Conservation (phyloP, 306 rosid species). For the Ormosia emarginata region DNA sequence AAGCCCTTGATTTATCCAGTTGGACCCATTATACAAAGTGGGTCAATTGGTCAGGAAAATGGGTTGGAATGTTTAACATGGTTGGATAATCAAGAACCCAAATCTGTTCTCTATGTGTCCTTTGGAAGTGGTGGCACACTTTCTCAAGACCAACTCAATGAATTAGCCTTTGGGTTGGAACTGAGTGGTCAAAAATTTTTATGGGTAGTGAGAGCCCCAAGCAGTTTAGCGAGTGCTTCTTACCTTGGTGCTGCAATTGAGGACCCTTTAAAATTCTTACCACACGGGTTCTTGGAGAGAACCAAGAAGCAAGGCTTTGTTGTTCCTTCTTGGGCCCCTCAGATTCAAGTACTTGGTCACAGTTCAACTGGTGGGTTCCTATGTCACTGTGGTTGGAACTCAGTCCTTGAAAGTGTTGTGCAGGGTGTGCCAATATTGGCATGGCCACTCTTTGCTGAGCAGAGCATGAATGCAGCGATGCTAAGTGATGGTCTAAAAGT, state of each 20-base stretch:
- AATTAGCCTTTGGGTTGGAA: constrained; percentile 35
- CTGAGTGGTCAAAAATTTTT: constrained; percentile 22
- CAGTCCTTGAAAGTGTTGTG: constrained; percentile 25
- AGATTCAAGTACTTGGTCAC: constrained; percentile 24
- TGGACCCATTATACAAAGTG: constrained; percentile 37
- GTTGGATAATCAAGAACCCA: constrained; percentile 27
- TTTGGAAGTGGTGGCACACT: constrained; percentile 42
- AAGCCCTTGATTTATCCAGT: constrained; percentile 18
- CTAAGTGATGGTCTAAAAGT: constrained; percentile 17
- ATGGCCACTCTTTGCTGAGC: constrained; percentile 40
- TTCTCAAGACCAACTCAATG: constrained; percentile 21
- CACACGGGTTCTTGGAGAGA: constrained; percentile 24
- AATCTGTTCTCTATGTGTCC: constrained; percentile 29
- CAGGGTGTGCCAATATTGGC: constrained; percentile 23
- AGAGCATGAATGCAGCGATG: constrained; percentile 19
- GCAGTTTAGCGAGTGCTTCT: neutral
- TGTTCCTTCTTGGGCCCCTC: constrained; percentile 30
- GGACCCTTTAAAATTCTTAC: constrained; percentile 23
- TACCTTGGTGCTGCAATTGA: neutral
- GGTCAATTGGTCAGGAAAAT: neutral
- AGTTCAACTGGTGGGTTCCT: constrained; percentile 28
- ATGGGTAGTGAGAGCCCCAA: constrained; percentile 34
- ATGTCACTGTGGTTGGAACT: constrained; percentile 38
- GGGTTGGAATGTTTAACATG: constrained; percentile 15
- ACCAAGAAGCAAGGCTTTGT: constrained; percentile 26